phyloP scores from a whole-genome alignment of 345 rosid genomes.

The Lumnitzera racemosa region DNA sequence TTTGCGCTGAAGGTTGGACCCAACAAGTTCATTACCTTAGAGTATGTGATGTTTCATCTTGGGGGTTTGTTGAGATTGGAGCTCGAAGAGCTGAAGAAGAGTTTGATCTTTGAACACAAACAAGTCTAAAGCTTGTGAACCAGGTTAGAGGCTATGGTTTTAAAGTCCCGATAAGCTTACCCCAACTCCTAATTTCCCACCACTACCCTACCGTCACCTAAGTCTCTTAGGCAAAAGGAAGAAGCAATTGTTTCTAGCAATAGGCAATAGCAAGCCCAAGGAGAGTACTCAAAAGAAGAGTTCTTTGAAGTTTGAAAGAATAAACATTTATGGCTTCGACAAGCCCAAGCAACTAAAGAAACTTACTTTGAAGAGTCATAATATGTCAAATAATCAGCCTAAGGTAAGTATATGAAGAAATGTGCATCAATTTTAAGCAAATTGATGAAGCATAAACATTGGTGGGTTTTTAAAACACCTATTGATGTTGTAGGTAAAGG shows the following conservation, averaged over 20 bases:
- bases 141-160: conserved; percentile 17
- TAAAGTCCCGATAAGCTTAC: conserved; percentile 8
- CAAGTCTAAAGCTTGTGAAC: conserved; percentile 25
- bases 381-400: not conserved
- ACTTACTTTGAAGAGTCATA: too few species aligned
- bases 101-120: conserved; percentile 27
- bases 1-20: conserved; percentile 8
- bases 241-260: not conserved
- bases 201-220: conserved; percentile 8
- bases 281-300: conserved; percentile 11
- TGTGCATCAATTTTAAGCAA: too few species aligned
- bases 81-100: conserved; percentile 28
- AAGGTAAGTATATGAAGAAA: conserved; percentile 15
- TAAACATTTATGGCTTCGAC: conserved; percentile 2
- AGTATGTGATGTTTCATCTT: conserved; percentile 22
- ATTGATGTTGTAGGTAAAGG: conserved; percentile 34
- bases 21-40: conserved; percentile 3
- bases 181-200: conserved; percentile 10
- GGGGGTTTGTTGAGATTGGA: conserved; percentile 18
- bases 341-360: not conserved
- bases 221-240: conserved; percentile 5
- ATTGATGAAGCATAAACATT: conserved; percentile 24
- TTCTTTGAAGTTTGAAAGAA: conserved; percentile 14
- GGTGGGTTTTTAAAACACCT: conserved; percentile 38
- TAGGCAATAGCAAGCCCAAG: conserved; percentile 1